Evolutionary conservation across 805 yeast genomes (phyloP), one percentile per base, ranked within the genome.

Genomic region (Maudiozyma bulderi): DNA sequence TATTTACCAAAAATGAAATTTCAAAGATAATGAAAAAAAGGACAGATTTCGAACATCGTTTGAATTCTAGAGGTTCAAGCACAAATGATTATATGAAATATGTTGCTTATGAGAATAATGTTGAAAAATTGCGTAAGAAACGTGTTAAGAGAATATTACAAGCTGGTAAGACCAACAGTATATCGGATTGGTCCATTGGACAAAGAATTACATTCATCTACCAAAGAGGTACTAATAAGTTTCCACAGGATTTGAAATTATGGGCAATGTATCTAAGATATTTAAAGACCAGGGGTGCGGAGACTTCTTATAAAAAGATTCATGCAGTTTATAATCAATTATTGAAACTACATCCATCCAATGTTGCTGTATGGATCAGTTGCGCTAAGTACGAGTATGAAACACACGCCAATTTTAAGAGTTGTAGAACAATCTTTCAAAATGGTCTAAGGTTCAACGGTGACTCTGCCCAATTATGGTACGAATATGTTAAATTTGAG

Each of bases 331-430:
- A 89, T 65, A 82, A 90, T 6, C 78, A 80, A 50, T 72, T 91
- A 56, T 73, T 93, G 57, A 87, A 83, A 66, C 69, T 89, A 54
- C 98, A 93, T 63, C 98, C 99, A n/a, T 77, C 85, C 41, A 86
- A 90, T 60, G 78, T 88, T 2, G 85, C 83, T 57, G 85, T 91
- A 14, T 93, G 99, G 99, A 78, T 93, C 41, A 78, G 87, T 59
- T 97, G 96, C 28, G 96, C 97, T 32, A 86, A 86, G 62, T 88
- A 87, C 67, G 98, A 93, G 68, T 83, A 86, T 59, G 96, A 91
- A 57, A 78, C 77, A 31, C 88, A 93, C 66, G 86, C 91, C 40
- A 85, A 89, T 57, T 86, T 95, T 43, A 81, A 84, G 61, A 90
- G 95, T 43, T 90, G 97, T 26, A 77, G 99, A 65, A 79, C 80